Percentiles rank a stretch among this genome's conserved stretches.
These are phyloP conservation scores for Tulasnella sp. DNA, from an alignment of 768 basidiomycete species.

Conservation along the genomic window DNA sequence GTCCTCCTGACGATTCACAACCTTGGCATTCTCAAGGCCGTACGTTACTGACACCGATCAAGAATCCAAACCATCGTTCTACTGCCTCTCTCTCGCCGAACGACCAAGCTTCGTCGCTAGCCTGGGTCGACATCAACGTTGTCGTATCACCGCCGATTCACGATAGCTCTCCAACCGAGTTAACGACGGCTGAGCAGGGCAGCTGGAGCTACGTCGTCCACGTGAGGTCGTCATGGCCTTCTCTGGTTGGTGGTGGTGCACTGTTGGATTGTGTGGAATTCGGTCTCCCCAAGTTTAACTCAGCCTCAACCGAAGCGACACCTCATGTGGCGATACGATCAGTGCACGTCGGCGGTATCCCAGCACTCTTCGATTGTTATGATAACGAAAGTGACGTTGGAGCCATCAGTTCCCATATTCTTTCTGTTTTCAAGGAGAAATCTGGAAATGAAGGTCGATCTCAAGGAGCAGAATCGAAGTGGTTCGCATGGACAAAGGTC, in stretches of 20 bases:
- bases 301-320: slow-evolving; percentile 3
- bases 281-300: slow-evolving; percentile 9
- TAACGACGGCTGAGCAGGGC: not conserved
- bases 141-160: not conserved
- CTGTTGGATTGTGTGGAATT: slow-evolving; percentile 6
- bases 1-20: not conserved
- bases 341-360: slow-evolving; percentile 12
- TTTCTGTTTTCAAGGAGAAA: not conserved
- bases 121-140: slow-evolving; percentile 18
- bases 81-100: not conserved
- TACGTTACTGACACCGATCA: not conserved
- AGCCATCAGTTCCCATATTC: not conserved
- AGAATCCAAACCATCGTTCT: not conserved
- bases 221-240: slow-evolving; percentile 22
- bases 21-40: not conserved
- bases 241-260: not conserved
- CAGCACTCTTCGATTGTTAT: not conserved
- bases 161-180: not conserved
- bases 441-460: not conserved
- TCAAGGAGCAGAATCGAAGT: not conserved
- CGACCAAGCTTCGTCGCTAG: not conserved
- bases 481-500: not conserved
- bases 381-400: slow-evolving; percentile 2
- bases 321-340: not conserved
- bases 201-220: slow-evolving; percentile 1